These are phyloP conservation scores for Fonsecaea nubica DNA, from an alignment of 2,329 filamentous ascomycete genomes.

Conservation along the genomic window DNA sequence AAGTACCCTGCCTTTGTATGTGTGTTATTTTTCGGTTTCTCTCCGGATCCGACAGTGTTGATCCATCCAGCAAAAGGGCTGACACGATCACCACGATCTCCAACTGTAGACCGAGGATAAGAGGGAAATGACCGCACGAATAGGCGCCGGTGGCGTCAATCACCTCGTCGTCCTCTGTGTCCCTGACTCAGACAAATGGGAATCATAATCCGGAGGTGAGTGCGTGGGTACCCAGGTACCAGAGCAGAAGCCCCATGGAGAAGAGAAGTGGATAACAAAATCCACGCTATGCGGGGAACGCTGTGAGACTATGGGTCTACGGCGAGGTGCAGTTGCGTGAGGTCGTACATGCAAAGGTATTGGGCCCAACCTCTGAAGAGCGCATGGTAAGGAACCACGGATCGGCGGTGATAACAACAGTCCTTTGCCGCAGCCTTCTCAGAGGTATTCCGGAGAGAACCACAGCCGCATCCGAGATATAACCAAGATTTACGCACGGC, in stretches of 20 bases:
- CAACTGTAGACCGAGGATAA: constrained; percentile 21
- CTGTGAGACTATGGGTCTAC: constrained; percentile 19
- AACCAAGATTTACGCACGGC: not conserved
- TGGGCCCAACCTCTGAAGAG: not conserved
- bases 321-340: not conserved
- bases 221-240: not conserved
- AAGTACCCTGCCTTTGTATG: constrained; percentile 6
- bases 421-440: not conserved
- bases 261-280: not conserved
- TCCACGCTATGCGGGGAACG: constrained; percentile 14
- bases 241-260: not conserved
- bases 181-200: constrained; percentile 7
- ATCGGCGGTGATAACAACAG: not conserved
- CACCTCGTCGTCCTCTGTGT: not conserved
- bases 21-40: not conserved
- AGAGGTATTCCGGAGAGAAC: not conserved
- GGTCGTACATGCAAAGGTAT: not conserved
- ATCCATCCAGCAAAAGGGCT: not conserved
- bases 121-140: constrained; percentile 10
- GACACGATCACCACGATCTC: not conserved
- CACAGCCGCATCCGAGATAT: not conserved
- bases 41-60: not conserved
- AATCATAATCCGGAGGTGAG: constrained; percentile 12
- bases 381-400: too few species aligned
- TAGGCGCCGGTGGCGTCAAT: constrained; percentile 13